A percentile compares a stretch with the other conserved stretches of the same genome.
These are phyloP conservation scores for Zelopaecilomyces penicillatus DNA, from an alignment of 2,329 filamentous ascomycete species.

Conservation along the genomic window DNA sequence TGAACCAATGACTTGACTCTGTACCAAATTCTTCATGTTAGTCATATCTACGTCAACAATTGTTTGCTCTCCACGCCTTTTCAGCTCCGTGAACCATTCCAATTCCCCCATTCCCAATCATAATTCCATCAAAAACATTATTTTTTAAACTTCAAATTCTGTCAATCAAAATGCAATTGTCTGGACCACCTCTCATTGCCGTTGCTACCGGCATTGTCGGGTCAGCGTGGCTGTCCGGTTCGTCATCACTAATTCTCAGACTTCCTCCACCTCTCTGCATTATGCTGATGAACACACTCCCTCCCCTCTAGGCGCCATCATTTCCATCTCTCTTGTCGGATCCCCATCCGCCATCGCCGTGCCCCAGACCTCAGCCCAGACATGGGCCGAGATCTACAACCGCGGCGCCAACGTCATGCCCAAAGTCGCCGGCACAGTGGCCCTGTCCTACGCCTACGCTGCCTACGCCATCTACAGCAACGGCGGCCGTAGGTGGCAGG, in stretches of 20 bases:
- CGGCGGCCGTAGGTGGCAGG: constrained; percentile 22
- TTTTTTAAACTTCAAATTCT: no score
- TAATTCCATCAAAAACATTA: no score
- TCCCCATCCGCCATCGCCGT: constrained; percentile 23
- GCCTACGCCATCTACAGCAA: constrained; percentile 24
- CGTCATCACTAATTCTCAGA: not conserved
- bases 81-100: no score
- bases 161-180: constrained; percentile 12
- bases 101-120: no score
- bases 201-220: constrained; percentile 30
- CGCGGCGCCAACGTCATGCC: constrained; percentile 30
- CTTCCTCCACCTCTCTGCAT: not conserved
- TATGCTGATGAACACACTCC: constrained; percentile 1
- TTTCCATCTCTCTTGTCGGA: constrained; percentile 26
- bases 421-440: constrained; percentile 22
- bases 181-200: constrained; percentile 24
- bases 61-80: no score
- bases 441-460: constrained; percentile 26
- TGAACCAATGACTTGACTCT: no score
- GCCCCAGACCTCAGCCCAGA: constrained; percentile 20
- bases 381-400: constrained; percentile 30
- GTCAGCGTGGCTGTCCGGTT: constrained; percentile 30
- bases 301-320: constrained; percentile 24
- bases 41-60: no score
- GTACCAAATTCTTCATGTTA: no score